Percentiles rank a stretch among this genome's conserved stretches.
These are phyloP conservation scores for Lentithecium fluviatile DNA, from an alignment of 495 filamentous ascomycete species.

Conservation along the genomic window DNA sequence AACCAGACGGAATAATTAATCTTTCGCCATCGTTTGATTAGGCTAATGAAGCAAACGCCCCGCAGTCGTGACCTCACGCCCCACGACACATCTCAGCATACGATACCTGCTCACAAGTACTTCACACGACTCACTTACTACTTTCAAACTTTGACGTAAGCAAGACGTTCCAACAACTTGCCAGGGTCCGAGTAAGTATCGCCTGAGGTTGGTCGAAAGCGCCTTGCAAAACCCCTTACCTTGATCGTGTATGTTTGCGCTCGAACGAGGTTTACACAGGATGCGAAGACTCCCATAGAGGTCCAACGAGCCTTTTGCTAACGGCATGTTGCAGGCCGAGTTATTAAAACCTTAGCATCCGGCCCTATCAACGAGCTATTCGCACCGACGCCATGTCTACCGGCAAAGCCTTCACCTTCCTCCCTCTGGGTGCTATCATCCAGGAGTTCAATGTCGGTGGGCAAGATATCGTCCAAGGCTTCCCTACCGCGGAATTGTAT, in stretches of 20 bases:
- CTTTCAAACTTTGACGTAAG: no score
- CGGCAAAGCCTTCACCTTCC: constrained; percentile 55
- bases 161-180: no score
- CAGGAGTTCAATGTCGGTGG: constrained; percentile 74
- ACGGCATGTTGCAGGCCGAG: not conserved
- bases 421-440: constrained; percentile 84
- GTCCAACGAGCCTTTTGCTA: not conserved
- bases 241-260: not conserved
- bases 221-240: no score
- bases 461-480: constrained; percentile 82
- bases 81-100: not conserved
- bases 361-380: no score
- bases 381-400: not conserved
- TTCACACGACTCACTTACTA: no score
- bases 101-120: no score
- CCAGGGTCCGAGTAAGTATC: not conserved
- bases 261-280: no score
- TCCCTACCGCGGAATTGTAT: constrained; percentile 72
- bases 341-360: no score
- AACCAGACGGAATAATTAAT: constrained; percentile 15
- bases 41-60: constrained; percentile 7
- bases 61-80: not conserved
- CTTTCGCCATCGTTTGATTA: constrained; percentile 7
- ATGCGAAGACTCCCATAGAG: not conserved
- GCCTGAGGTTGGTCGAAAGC: not conserved